A percentile compares a stretch with the other conserved stretches of the same genome.
Evolutionary conservation across 345 rosid genomes (phyloP).

Genomic region (Hypericum androsaemum): DNA sequence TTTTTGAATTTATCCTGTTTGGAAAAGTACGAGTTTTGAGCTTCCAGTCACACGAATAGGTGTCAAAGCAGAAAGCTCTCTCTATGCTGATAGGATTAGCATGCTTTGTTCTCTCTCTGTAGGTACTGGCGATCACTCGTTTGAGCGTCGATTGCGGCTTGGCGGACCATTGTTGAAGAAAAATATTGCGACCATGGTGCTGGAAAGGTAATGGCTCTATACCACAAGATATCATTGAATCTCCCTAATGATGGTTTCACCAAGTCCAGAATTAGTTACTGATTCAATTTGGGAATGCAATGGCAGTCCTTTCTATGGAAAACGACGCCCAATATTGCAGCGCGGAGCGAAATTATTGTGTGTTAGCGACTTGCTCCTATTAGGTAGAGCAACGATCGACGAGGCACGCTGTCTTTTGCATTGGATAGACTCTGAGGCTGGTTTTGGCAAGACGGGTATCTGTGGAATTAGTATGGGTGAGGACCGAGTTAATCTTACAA

Average conservation of each 20-base stretch:
- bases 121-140: conserved; percentile 97
- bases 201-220: conserved; percentile 61
- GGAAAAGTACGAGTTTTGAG: too few relatives aligned
- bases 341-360: conserved; percentile 80
- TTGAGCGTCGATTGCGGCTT: conserved; percentile 77
- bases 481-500: conserved; percentile 9
- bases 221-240: conserved; percentile 8
- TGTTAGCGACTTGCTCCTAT: conserved; percentile 90
- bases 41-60: too few relatives aligned
- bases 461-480: conserved; percentile 99
- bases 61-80: background rate
- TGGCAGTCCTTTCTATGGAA: conserved; percentile 93
- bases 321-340: conserved; percentile 81
- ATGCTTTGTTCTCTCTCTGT: conserved; percentile 16
- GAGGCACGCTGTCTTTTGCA: conserved; percentile 84
- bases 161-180: conserved; percentile 88
- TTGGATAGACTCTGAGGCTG: conserved; percentile 80
- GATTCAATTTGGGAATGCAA: conserved; percentile 24
- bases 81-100: background rate
- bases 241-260: conserved; percentile 2
- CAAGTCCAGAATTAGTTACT: conserved; percentile 3
- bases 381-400: conserved; percentile 89
- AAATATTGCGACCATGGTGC: conserved; percentile 92
- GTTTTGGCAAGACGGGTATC: conserved; percentile 90
- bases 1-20: too few relatives aligned